These are phyloP conservation scores for Talaromyces funiculosus DNA, from an alignment of 2,329 filamentous ascomycete genomes.

Conservation along the genomic window DNA sequence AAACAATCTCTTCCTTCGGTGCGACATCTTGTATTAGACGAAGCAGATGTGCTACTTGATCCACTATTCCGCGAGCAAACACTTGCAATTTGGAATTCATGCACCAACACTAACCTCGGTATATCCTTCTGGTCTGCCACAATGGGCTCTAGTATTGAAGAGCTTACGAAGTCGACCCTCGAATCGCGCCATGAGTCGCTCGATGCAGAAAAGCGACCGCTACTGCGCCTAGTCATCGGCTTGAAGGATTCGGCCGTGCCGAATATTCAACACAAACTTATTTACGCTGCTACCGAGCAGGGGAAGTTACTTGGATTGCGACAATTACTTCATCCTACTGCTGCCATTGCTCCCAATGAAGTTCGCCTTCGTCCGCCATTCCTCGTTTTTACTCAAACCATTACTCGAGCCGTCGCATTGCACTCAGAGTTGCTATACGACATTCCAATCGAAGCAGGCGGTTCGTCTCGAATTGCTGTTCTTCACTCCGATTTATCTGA, in stretches of 20 bases:
- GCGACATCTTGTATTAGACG: constrained; percentile 73
- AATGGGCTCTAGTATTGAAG: constrained; percentile 89
- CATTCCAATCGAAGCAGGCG: constrained; percentile 81
- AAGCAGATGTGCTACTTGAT: constrained; percentile 91
- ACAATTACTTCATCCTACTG: constrained; percentile 75
- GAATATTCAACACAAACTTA: constrained; percentile 81
- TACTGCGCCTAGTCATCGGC: constrained; percentile 86
- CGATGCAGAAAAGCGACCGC: constrained; percentile 37
- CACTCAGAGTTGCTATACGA: constrained; percentile 90
- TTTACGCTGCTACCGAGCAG: constrained; percentile 86
- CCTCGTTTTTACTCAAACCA: constrained; percentile 93
- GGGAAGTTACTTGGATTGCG: constrained; percentile 89
- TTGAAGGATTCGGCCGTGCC: constrained; percentile 93
- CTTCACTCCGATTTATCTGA: constrained; percentile 83
- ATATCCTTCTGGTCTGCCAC: constrained; percentile 92
- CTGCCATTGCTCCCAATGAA: constrained; percentile 43
- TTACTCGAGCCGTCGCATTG: constrained; percentile 79
- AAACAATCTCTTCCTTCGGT: constrained; percentile 59
- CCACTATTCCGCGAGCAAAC: constrained; percentile 87
- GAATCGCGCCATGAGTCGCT: constrained; percentile 46
- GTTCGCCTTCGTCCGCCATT: constrained; percentile 73
- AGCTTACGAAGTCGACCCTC: constrained; percentile 65
- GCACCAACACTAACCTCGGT: constrained; percentile 62
- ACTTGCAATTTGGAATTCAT: constrained; percentile 73
- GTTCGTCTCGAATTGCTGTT: constrained; percentile 76